Percentiles rank a stretch among this genome's conserved stretches.
phyloP scores from a whole-genome alignment of 306 rosid species.

The Sicyos edulis region DNA sequence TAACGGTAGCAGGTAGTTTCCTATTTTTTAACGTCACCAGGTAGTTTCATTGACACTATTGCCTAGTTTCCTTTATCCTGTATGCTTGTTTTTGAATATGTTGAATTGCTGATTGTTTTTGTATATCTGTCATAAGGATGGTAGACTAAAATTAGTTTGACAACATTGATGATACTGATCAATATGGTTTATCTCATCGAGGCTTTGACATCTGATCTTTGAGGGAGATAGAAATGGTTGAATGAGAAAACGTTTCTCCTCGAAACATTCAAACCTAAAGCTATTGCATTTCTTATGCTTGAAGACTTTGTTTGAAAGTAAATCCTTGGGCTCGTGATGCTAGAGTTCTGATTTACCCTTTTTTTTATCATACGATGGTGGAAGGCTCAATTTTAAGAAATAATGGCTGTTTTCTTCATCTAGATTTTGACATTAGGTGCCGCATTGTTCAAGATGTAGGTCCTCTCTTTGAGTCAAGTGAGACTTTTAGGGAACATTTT shows the following conservation, averaged over 20 bases:
- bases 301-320: neutral
- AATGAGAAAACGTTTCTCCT: neutral
- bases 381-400: no score
- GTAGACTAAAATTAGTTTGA: neutral
- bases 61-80: conserved; percentile 4
- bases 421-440: no score
- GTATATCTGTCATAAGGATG: neutral
- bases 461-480: no score
- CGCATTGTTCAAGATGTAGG: no score
- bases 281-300: neutral
- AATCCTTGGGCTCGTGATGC: conserved; percentile 7
- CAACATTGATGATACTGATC: neutral
- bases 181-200: neutral
- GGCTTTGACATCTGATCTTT: neutral
- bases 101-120: neutral
- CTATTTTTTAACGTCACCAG: no score
- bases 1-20: no score
- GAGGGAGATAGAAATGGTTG: neutral
- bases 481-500: no score
- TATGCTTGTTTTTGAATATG: neutral
- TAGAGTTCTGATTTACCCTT: neutral
- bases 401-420: no score
- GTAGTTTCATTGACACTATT: neutral
- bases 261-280: neutral
- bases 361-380: no score